Percentiles rank a stretch among this genome's conserved stretches.
phyloP scores from a whole-genome alignment of 306 rosid species.

The Cucurbita argyrosperma region DNA sequence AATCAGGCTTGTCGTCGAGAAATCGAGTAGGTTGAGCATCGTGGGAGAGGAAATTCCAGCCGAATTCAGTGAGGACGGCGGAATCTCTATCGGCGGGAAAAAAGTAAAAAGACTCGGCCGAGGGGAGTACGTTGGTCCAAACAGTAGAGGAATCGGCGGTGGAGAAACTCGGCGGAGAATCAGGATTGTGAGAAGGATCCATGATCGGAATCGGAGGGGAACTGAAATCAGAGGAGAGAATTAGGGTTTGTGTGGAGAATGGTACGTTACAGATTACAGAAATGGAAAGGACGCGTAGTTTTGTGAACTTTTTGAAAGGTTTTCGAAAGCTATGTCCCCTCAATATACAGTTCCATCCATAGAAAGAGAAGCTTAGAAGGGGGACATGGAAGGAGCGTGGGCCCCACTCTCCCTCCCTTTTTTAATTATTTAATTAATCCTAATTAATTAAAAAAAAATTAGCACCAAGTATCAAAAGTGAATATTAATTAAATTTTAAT shows the following conservation, averaged over 20 bases:
- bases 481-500: too few species aligned
- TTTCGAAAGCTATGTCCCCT: slow-evolving; percentile 41
- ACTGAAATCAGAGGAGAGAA: neutral
- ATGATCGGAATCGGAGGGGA: neutral
- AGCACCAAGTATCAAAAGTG: too few species aligned
- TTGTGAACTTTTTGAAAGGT: slow-evolving; percentile 37
- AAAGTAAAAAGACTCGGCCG: neutral
- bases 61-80: slow-evolving; percentile 48
- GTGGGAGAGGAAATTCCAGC: slow-evolving; percentile 43
- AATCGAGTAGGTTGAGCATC: neutral
- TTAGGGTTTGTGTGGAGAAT: neutral
- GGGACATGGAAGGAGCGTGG: slow-evolving; percentile 8
- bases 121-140: too few species aligned
- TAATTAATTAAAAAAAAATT: too few species aligned
- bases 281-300: slow-evolving; percentile 52
- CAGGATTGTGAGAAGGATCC: neutral
- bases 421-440: too few species aligned
- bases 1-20: neutral
- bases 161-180: neutral
- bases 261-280: slow-evolving; percentile 10
- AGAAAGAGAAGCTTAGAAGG: neutral
- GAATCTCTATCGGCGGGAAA: slow-evolving; percentile 11
- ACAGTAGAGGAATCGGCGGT: neutral
- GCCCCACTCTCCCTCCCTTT: slow-evolving; percentile 26
- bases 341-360: slow-evolving; percentile 23